Evolutionary conservation across 2,329 filamentous ascomycete species (phyloP), one percentile per base, ranked within the genome.

Genomic region (Coniochaeta ligniaria): DNA sequence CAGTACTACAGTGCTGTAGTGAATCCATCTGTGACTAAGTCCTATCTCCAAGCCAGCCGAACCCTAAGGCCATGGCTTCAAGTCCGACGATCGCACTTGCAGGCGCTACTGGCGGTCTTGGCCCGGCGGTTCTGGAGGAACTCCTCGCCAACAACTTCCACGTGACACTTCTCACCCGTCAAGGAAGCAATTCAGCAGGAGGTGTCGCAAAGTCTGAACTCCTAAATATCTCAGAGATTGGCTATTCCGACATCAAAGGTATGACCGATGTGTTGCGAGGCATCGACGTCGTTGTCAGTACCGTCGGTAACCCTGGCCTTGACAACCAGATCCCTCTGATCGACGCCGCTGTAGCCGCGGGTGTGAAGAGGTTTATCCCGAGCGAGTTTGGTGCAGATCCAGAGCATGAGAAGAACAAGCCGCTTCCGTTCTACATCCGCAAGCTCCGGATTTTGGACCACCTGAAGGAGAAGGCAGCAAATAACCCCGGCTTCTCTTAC

Each of bases 281-380:
- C 38, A 78, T 84, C 62, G 83, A 87, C 67, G 83, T 80, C 0
- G 75, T 85, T 7, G 67, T 87, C 52, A 79, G 77, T 24, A 73
- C 78, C 2, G 74, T 85, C 47, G 76, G 75, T 6, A 70, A 80
- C 9, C 60, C 61, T 0, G 69, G 67, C 1, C 33, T 70, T 12
- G 82, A 82, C 63, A 71, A 72, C 22, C 84, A 87, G 65, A 70
- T 71, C 41, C 73, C 73, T 31, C 70, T 86, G 58, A 78, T 84
- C 36, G 80, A 85, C 57, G 84, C 83, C 0, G 78, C 82, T 31
- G 75, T 83, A 31, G 75, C 76, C 2, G 83, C 81, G 1, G 81
- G 82, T 24, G 82, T 87, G 6, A 77, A 80, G 65, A 76, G 82
- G 20, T 82, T 85, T 71, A 74, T 86, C 31, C 82, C 83, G 2